Evolutionary conservation across 2,329 filamentous ascomycete species (phyloP).

Genomic region (Fusarium sp.): DNA sequence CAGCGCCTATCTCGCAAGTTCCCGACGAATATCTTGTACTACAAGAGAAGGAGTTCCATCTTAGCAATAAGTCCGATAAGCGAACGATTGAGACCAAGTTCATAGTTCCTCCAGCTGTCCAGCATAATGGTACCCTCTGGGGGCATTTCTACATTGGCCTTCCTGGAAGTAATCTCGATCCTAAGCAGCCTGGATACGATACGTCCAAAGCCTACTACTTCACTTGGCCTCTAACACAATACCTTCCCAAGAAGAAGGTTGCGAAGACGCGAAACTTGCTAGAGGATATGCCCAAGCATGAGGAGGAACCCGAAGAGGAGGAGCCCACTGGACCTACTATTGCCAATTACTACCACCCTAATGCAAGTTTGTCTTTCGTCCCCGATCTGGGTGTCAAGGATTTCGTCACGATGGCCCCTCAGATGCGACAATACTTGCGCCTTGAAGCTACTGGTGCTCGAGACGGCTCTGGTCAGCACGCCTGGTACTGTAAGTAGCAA

Average conservation of each 20-base stretch:
- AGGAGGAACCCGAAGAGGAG: constrained; percentile 59
- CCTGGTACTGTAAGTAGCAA: constrained; percentile 76
- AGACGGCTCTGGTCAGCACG: constrained; percentile 84
- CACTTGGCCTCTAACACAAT: constrained; percentile 84
- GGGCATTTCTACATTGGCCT: constrained; percentile 92
- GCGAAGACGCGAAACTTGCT: constrained; percentile 89
- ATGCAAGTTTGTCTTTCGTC: constrained; percentile 88
- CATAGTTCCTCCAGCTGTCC: constrained; percentile 78
- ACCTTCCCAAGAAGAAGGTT: constrained; percentile 89
- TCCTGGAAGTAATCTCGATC: constrained; percentile 79
- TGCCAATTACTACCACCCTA: constrained; percentile 92
- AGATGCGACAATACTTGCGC: constrained; percentile 78
- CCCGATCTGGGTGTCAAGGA: constrained; percentile 78
- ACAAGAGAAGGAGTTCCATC: constrained; percentile 80
- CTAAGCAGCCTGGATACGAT: constrained; percentile 76
- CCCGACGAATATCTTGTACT: constrained; percentile 76
- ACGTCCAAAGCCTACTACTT: constrained; percentile 83
- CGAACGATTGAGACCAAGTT: constrained; percentile 82
- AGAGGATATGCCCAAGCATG: constrained; percentile 54
- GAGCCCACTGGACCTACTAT: constrained; percentile 73
- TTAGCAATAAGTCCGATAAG: constrained; percentile 82
- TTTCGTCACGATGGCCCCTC: constrained; percentile 74
- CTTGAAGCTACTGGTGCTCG: constrained; percentile 83
- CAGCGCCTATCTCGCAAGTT: constrained; percentile 72
- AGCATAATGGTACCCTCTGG: constrained; percentile 93